phyloP scores from a whole-genome alignment of 495 filamentous ascomycete genomes.

The Letharia lupina region DNA sequence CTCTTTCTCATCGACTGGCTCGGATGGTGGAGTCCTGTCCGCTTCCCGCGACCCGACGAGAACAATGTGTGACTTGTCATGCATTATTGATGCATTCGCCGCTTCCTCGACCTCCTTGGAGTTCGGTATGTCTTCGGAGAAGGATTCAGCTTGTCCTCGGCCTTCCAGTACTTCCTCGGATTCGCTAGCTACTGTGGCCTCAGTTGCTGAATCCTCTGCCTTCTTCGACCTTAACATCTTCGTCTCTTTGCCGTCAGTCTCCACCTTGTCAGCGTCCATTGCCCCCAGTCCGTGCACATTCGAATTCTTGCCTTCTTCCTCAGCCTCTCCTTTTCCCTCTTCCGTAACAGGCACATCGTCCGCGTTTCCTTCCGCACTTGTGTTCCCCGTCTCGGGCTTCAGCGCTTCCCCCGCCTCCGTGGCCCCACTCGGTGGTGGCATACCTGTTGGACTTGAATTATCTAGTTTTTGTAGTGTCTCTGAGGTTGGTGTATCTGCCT shows the following conservation, averaged over 20 bases:
- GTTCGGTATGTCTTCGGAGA: background rate
- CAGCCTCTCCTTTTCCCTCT: constrained; percentile 17
- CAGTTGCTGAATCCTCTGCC: constrained; percentile 4
- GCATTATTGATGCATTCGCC: constrained; percentile 20
- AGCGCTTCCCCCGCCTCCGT: constrained; percentile 34
- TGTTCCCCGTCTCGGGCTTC: constrained; percentile 30
- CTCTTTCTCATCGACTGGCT: background rate
- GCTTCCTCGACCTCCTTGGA: constrained; percentile 12
- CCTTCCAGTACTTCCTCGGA: constrained; percentile 15
- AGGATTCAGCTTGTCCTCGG: constrained; percentile 13
- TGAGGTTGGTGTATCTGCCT: background rate
- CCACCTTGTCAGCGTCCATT: background rate
- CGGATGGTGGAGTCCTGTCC: constrained; percentile 8
- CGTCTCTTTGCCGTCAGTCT: background rate
- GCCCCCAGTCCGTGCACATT: background rate
- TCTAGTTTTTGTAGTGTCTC: constrained; percentile 19
- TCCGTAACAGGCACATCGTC: constrained; percentile 10
- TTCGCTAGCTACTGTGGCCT: background rate
- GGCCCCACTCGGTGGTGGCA: constrained; percentile 22
- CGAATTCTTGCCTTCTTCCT: constrained; percentile 14
- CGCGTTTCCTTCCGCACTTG: constrained; percentile 20
- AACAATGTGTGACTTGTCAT: constrained; percentile 18
- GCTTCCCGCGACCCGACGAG: constrained; percentile 12
- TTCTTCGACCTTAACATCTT: background rate
- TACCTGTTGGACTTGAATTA: constrained; percentile 17